Base-by-base conservation (phyloP, 2,329 filamentous ascomycete species). In the Mycosphaerella sp. region DNA sequence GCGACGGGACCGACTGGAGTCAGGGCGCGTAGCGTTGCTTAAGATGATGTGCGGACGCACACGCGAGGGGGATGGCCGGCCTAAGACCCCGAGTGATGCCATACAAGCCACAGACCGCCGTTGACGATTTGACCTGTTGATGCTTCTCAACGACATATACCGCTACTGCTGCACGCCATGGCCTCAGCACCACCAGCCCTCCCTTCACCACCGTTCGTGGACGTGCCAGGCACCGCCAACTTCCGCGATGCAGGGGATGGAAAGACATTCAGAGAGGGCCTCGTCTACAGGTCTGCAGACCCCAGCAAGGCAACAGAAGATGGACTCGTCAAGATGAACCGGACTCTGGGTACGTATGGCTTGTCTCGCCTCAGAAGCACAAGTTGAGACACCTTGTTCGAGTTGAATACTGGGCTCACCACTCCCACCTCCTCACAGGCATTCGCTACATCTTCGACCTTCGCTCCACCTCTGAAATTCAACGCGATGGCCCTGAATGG, bases 201-300 rank as follows among this genome's bases (percentile, higher is more conserved):
- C 6, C 59, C 56, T 13, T 61, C 59, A 6, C 65, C 68, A 6
- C 63, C 70, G 13, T 71, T 68, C 59, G 50, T 67, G 30, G 52
- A 62, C 47, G 70, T 85, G 30, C 69, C 75, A 2, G 83, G 83
- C 16, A 74, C 87, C 32, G 74, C 73, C 55, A 88, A 89, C 69
- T 82, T 88, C 64, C 78, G 85, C 49, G 83, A 86, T 64, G 70
- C 85, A 21, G 80, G 82, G 57, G 44, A 57, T 47, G 69, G 43
- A 60, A 63, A 45, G 49, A 64, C 50, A 8, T 57, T 86, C 54
- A 75, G 77, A 21, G 70, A 70, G 17, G 73, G 75, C 28, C 62
- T 82, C 27, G 70, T 86, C 51, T 90, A 80, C 69, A 82, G 87
- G 50, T 82, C 81, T 43, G 86, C 83, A 2, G 84, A 88, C 58